Percentiles rank a stretch among this genome's conserved stretches.
Evolutionary conservation across 306 rosid genomes (phyloP).

Genomic region (Fragaria iinumae): DNA sequence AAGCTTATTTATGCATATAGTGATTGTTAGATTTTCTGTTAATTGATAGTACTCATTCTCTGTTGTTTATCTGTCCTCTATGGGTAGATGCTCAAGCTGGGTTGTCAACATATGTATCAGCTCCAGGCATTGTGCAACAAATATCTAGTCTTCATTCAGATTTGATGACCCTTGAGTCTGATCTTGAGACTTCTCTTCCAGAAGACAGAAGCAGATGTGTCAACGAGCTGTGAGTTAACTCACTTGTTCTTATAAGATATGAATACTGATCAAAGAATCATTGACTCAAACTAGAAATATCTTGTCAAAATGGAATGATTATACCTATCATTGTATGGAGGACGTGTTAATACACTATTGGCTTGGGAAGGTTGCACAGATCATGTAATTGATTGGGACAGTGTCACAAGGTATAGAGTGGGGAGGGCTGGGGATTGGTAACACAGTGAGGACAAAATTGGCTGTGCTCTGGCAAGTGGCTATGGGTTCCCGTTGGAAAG

Average conservation of each 20-base stretch:
- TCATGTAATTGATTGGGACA: not conserved
- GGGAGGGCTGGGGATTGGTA: not conserved
- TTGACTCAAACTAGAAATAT: not conserved
- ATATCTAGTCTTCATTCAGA: conserved; percentile 86
- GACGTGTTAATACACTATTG: not conserved
- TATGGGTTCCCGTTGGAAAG: not conserved
- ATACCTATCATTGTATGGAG: conserved; percentile 1
- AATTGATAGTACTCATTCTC: not conserved
- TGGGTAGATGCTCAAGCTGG: conserved; percentile 80
- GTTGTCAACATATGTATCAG: conserved; percentile 82
- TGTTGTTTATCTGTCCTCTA: conserved; percentile 10
- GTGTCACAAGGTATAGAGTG: not conserved
- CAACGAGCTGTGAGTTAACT: conserved; percentile 76
- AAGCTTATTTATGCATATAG: conserved; percentile 17
- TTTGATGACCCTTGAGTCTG: conserved; percentile 76
- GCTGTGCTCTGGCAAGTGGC: not conserved
- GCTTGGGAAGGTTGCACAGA: not conserved
- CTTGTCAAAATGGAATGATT: not conserved
- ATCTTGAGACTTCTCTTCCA: conserved; percentile 92
- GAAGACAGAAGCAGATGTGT: conserved; percentile 95
- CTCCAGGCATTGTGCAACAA: conserved; percentile 97
- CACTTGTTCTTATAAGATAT: not conserved
- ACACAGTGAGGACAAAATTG: not conserved
- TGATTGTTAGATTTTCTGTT: conserved; percentile 26
- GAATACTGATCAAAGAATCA: not conserved